Percentiles rank a stretch among this genome's conserved stretches.
Evolutionary conservation across 805 yeast species (phyloP).

Genomic region (Hanseniaspora thailandica): DNA sequence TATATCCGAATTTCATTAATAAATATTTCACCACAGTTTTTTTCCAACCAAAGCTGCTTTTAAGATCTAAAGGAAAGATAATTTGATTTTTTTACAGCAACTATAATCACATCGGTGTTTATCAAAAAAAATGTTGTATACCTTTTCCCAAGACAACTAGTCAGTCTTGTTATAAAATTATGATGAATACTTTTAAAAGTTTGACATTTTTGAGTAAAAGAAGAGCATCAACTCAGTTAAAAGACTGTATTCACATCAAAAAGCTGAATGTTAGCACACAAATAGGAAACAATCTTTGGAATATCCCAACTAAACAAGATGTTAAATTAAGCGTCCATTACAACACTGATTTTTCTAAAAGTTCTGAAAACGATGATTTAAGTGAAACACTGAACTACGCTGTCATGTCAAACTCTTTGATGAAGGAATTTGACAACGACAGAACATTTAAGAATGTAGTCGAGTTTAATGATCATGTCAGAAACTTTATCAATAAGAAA

Average conservation of each 20-base stretch:
- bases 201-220: neutral
- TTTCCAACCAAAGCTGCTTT: too few species aligned
- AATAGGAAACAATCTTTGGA: slow-evolving; percentile 69
- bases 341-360: slow-evolving; percentile 54
- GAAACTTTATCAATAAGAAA: neutral
- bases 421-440: slow-evolving; percentile 25
- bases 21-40: too few species aligned
- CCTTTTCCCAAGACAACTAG: too few species aligned
- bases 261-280: slow-evolving; percentile 51
- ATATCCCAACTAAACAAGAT: slow-evolving; percentile 54
- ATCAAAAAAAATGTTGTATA: too few species aligned
- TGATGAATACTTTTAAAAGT: slow-evolving; percentile 16
- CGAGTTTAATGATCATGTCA: neutral
- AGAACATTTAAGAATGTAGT: neutral
- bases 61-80: too few species aligned
- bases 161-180: too few species aligned
- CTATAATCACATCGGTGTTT: too few species aligned
- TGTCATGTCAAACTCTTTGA: slow-evolving; percentile 57
- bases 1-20: too few species aligned
- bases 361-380: slow-evolving; percentile 74
- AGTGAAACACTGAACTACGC: slow-evolving; percentile 81
- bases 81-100: too few species aligned
- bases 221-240: neutral
- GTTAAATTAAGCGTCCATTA: slow-evolving; percentile 47
- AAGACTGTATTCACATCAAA: slow-evolving; percentile 32